A percentile compares a stretch with the other conserved stretches of the same genome.
phyloP scores from a whole-genome alignment of 2,329 filamentous ascomycete species.

The Botryosphaeria dothidea region DNA sequence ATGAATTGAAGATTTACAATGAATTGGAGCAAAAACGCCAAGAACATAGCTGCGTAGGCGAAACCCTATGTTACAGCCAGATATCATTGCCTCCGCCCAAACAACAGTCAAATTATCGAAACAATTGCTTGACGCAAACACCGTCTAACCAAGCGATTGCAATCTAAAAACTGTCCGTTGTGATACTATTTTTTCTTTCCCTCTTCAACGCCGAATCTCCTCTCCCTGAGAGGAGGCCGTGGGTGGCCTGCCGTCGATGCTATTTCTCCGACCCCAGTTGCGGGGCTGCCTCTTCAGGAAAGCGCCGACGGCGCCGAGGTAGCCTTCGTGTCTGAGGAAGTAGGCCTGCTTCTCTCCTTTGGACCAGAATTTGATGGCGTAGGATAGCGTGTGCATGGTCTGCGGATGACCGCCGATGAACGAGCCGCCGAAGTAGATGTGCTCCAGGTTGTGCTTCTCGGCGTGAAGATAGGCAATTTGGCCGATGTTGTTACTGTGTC shows the following conservation, averaged over 20 bases:
- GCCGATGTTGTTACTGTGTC: constrained; percentile 85
- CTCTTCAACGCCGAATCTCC: neutral
- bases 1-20: neutral
- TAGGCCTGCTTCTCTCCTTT: constrained; percentile 93
- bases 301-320: constrained; percentile 88
- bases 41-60: neutral
- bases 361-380: constrained; percentile 97
- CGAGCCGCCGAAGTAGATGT: constrained; percentile 96
- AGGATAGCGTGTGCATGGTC: constrained; percentile 96
- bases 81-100: neutral
- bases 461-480: constrained; percentile 98
- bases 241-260: constrained; percentile 55
- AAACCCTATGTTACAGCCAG: neutral
- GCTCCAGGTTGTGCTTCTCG: constrained; percentile 84
- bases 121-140: neutral
- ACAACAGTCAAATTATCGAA: neutral
- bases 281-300: constrained; percentile 88
- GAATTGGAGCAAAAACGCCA: neutral
- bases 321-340: constrained; percentile 93
- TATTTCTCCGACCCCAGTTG: constrained; percentile 87
- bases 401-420: constrained; percentile 96
- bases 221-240: neutral
- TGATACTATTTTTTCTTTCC: too few species aligned
- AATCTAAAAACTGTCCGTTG: neutral
- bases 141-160: neutral